Evolutionary conservation across 179 eudicot species (phyloP).

Genomic region (Amaranthus tricolor): DNA sequence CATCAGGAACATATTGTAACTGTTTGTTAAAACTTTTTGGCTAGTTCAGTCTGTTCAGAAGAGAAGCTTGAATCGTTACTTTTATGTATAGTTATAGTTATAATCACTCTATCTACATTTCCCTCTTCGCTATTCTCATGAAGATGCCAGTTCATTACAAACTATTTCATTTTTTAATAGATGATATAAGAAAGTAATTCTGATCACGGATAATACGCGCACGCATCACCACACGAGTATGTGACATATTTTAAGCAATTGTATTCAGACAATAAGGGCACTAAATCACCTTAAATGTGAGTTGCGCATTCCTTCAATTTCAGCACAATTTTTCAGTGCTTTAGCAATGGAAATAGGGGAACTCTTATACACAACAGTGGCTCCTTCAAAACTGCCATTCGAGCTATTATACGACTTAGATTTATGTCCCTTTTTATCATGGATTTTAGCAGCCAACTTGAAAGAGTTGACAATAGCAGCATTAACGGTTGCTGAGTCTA

Average conservation of each 20-base stretch:
- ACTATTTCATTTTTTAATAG: not conserved
- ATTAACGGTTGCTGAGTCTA: slow-evolving; percentile 78
- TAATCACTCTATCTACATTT: no score
- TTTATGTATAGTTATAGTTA: no score
- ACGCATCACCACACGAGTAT: not conserved
- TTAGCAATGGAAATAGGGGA: slow-evolving; percentile 79
- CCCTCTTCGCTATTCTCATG: no score
- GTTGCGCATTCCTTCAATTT: slow-evolving; percentile 82
- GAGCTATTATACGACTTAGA: slow-evolving; percentile 25
- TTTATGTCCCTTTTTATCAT: slow-evolving; percentile 35
- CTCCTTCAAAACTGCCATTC: slow-evolving; percentile 49
- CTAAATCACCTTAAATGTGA: slow-evolving; percentile 72
- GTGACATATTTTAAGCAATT: not conserved
- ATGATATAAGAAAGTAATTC: not conserved
- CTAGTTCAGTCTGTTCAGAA: no score
- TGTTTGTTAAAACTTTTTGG: no score
- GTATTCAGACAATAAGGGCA: not conserved
- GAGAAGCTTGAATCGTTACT: no score
- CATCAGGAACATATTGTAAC: no score
- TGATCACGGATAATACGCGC: not conserved
- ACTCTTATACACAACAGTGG: slow-evolving; percentile 47
- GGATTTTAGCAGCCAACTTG: slow-evolving; percentile 43
- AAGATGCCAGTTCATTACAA: no score
- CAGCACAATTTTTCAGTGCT: slow-evolving; percentile 85
- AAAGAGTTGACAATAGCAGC: slow-evolving; percentile 80